Evolutionary conservation across 371 early-diverging fungal species (phyloP), one percentile per base, ranked within the genome.

Genomic region (Lichtheimia corymbifera): DNA sequence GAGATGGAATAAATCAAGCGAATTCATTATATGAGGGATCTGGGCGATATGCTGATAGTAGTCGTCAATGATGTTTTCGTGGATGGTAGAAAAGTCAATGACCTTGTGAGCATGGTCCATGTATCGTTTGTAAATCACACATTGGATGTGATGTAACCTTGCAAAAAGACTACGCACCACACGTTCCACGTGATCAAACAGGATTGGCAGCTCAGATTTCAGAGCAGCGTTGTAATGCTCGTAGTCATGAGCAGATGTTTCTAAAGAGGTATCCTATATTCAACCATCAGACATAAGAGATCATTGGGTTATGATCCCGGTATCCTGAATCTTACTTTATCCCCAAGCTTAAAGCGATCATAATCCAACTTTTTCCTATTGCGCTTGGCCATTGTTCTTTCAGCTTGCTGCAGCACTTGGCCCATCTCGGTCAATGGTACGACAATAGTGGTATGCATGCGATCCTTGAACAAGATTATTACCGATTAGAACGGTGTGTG

Each of bases 331-430:
- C 22, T 18, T 47, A 47, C 47, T 22, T 47, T 47, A n/a, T 47
- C 47, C 2, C 22, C 47, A 1, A n/a, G 18, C 47, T 47, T 47
- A 11, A n/a, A 47, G 47, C 47, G 47, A 52, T 52, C 52, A 22
- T 52, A 52, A 11, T 52, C 27, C 52, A 27, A 25, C 20, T 52
- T 52, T 24, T 52, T 52, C 12, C 52, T 52, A 14, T 15, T 24
- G 25, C 52, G 20, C 15, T 20, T 52, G 5, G 52, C 27, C 52
- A 52, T 52, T 52, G 52, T 52, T 47, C 22, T 47, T 47, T 47
- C 47, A 47, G 47, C 47, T 22, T 47, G 18, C n/a, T n/a, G 18
- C 11, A 47, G 7, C 22, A 47, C 47, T 3, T 17, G 47, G 17
- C 47, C 17, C 22, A 47, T 18, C 12, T 47, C 47, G 11, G n/a